Conservation (phyloP, 106 monocot genomes). For the Narthecium ossifragum region DNA sequence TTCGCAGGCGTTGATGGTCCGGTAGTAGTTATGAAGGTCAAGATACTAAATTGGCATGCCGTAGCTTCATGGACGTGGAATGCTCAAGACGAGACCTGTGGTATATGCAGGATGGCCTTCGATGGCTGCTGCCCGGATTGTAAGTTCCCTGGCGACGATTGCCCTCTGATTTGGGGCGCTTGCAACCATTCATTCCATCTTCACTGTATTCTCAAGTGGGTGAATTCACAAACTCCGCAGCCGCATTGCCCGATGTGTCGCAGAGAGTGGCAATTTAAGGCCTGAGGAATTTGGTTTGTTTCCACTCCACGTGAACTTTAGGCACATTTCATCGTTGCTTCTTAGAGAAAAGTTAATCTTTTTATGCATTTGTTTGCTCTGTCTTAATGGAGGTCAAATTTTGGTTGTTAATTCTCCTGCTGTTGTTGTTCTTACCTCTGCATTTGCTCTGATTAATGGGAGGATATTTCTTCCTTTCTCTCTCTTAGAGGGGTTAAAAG, state of each 20-base stretch:
- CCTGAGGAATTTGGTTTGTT: constrained; percentile 25
- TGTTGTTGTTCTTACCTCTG: too few species aligned
- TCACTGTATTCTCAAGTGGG: constrained; percentile 87
- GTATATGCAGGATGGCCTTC: constrained; percentile 86
- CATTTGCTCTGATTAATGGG: too few species aligned
- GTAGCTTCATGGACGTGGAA: constrained; percentile 93
- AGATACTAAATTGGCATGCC: constrained; percentile 65
- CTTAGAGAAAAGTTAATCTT: too few species aligned
- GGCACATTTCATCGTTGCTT: too few species aligned
- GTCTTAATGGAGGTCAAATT: too few species aligned
- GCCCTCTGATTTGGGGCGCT: constrained; percentile 83
- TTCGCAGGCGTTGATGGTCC: background rate
- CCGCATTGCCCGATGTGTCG: constrained; percentile 90
- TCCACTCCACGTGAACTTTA: too few species aligned
- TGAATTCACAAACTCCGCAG: constrained; percentile 68
- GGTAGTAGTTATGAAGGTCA: constrained; percentile 48
- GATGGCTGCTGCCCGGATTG: constrained; percentile 92
- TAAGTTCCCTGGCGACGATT: constrained; percentile 85
- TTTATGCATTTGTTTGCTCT: too few species aligned
- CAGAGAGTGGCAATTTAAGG: constrained; percentile 88
- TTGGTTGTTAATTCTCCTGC: too few species aligned
- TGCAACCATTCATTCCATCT: constrained; percentile 87
- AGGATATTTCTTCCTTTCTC: too few species aligned
- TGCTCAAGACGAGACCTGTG: constrained; percentile 81
- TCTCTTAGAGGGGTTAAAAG: too few species aligned